Evolutionary conservation across 495 filamentous ascomycete species (phyloP), one percentile per base, ranked within the genome.

Genomic region (Pyrenula massariospora): DNA sequence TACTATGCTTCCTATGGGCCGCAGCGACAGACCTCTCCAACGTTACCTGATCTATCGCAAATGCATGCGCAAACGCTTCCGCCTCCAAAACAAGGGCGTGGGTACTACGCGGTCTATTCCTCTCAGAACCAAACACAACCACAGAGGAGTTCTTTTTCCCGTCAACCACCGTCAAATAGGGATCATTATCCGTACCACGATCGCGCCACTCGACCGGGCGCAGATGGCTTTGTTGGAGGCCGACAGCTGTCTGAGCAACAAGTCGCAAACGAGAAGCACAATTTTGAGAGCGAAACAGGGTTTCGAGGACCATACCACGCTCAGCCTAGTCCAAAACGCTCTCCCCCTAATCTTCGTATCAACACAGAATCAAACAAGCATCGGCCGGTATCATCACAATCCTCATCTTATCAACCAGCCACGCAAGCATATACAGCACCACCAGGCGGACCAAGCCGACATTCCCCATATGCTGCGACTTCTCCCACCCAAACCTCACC

Each of bases 41-140:
- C 53, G 31, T 20, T 22, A 22, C 25, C 48, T n/a, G 22, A 48
- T 55, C 23, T 12, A 42, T 12, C 24, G 31, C 12, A 48, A 54
- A 42, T 42, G 31, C 47, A 55, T 20, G 25, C 42, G 50, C 49
- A 56, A 22, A 24, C 48, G n/a, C 2, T 23, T 31, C 50, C 48
- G 50, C 12, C 36, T 11, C 53, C 55, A 23, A 47, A 52, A 51
- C 58, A 59, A 53, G 25, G 57, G n/a, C 48, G 48, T 47, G 53
- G 54, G 19, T 15, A 22, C n/a, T 19, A 52, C 8, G 54, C 42
- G 1, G 25, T 21, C 5, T 15, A 31, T 50, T 52, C 24, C n/a
- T 52, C 55, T 11, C 51, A 12, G 24, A 52, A 21, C 19, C 22
- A 50, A n/a, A 2, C 52, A 52, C 22, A 24, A 24, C 25, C 52